phyloP scores from a whole-genome alignment of 768 basidiomycete species.

The Dendrothele bispora region DNA sequence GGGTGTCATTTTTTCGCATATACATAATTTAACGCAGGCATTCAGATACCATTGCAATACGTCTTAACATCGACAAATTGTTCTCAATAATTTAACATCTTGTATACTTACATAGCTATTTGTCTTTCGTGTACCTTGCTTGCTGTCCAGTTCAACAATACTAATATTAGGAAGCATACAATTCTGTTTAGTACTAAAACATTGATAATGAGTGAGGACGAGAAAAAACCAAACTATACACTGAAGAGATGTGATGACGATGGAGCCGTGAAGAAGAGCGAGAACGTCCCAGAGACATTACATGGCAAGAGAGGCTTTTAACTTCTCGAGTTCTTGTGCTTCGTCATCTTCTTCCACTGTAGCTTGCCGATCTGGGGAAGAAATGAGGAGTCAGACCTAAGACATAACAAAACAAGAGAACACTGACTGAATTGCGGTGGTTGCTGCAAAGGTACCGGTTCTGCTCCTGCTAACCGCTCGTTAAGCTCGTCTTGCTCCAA shows the following conservation, averaged over 20 bases:
- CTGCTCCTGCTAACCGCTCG: slow-evolving; percentile 80
- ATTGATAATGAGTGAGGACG: slow-evolving; percentile 14
- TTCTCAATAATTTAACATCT: slow-evolving; percentile 22
- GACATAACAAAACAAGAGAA: slow-evolving; percentile 2
- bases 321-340: slow-evolving; percentile 81
- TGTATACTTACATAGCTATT: slow-evolving; percentile 1
- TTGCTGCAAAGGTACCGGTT: slow-evolving; percentile 84
- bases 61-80: slow-evolving; percentile 14
- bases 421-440: slow-evolving; percentile 64
- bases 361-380: slow-evolving; percentile 29
- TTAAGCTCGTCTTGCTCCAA: slow-evolving; percentile 89
- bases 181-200: slow-evolving; percentile 8
- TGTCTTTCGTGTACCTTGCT: neutral
- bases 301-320: slow-evolving; percentile 89
- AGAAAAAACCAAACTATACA: slow-evolving; percentile 14
- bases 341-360: slow-evolving; percentile 83
- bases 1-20: slow-evolving; percentile 22
- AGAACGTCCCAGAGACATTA: slow-evolving; percentile 29
- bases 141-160: neutral
- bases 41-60: slow-evolving; percentile 33
- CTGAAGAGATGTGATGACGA: slow-evolving; percentile 13
- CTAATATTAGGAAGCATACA: too few relatives aligned
- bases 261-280: slow-evolving; percentile 13
- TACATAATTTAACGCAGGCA: slow-evolving; percentile 22
- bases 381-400: neutral